phyloP scores from a whole-genome alignment of 2,329 filamentous ascomycete species.

The Thelonectria discophora region DNA sequence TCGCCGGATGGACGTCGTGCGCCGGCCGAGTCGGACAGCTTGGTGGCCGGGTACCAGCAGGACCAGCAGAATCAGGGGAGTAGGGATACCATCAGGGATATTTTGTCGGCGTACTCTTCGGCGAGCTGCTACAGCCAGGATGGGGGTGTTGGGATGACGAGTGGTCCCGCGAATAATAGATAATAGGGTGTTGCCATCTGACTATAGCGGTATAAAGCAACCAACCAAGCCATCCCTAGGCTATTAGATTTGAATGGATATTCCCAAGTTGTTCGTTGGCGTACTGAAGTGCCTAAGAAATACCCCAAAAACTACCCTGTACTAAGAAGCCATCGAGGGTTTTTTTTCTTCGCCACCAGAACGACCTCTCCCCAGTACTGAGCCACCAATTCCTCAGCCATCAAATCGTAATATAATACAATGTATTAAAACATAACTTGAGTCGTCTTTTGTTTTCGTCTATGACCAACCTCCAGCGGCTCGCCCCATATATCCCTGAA shows the following conservation, averaged over 20 bases:
- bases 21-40: background rate
- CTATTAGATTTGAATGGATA: too few relatives aligned
- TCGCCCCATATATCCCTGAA: constrained; percentile 48
- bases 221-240: too few relatives aligned
- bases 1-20: background rate
- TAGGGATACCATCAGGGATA: constrained; percentile 5
- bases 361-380: too few relatives aligned
- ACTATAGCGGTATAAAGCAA: too few relatives aligned
- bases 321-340: background rate
- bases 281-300: too few relatives aligned
- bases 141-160: background rate
- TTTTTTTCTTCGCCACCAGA: too few relatives aligned
- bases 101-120: background rate
- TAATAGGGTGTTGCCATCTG: too few relatives aligned
- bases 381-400: background rate
- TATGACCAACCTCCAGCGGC: constrained; percentile 45
- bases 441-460: constrained; percentile 43
- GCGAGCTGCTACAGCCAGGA: background rate
- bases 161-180: background rate
- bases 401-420: constrained; percentile 38
- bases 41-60: background rate
- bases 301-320: background rate
- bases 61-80: background rate
- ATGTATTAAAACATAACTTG: constrained; percentile 43
- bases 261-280: too few relatives aligned